Percentiles rank a stretch among this genome's conserved stretches.
Conservation (phyloP, 192 early-diverging fungal species). For the Mortierella alpina region DNA sequence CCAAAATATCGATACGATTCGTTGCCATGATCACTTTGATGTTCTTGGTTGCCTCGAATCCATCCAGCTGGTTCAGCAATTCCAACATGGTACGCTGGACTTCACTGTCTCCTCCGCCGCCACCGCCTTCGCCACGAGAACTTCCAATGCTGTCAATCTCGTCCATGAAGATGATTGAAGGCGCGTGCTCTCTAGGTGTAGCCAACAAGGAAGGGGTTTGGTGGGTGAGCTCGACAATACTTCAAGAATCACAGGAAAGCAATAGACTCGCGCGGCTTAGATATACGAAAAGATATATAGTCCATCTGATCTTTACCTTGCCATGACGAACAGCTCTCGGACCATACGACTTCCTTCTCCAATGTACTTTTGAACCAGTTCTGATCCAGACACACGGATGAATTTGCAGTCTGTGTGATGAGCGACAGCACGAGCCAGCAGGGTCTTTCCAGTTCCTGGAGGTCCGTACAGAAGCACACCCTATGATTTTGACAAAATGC, state of each 20-base stretch:
- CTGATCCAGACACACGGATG: slow-evolving; percentile 90
- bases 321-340: slow-evolving; percentile 91
- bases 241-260: background rate
- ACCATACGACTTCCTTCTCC: slow-evolving; percentile 94
- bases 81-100: slow-evolving; percentile 93
- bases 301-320: slow-evolving; percentile 57
- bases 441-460: slow-evolving; percentile 90
- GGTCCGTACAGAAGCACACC: slow-evolving; percentile 94
- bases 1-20: slow-evolving; percentile 91
- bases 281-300: background rate
- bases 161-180: slow-evolving; percentile 94
- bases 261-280: background rate
- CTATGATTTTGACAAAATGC: slow-evolving; percentile 20
- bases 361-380: slow-evolving; percentile 94
- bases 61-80: slow-evolving; percentile 89
- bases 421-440: slow-evolving; percentile 90
- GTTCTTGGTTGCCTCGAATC: slow-evolving; percentile 91
- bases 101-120: slow-evolving; percentile 86
- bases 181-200: slow-evolving; percentile 80
- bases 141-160: slow-evolving; percentile 93
- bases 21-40: slow-evolving; percentile 96
- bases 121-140: slow-evolving; percentile 81
- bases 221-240: background rate
- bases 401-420: slow-evolving; percentile 94
- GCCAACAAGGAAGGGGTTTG: no score